Evolutionary conservation across 768 basidiomycete species (phyloP).

Genomic region (Amanita pseudoporphyria): DNA sequence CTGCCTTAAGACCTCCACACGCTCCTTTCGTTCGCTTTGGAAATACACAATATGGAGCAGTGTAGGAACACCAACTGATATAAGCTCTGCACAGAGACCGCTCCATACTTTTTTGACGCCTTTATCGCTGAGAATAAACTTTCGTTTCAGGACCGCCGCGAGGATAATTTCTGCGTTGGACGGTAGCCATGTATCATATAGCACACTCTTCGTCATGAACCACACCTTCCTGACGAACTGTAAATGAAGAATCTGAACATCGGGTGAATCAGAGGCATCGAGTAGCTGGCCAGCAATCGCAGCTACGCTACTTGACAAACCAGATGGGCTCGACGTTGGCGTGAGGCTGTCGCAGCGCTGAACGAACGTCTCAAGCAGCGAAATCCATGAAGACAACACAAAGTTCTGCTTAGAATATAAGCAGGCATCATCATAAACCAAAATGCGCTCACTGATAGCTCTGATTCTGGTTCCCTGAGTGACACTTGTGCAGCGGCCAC

Average conservation of each 20-base stretch:
- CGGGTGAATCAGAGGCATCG: conserved; percentile 11
- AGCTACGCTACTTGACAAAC: conserved; percentile 25
- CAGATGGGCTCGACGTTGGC: conserved; percentile 10
- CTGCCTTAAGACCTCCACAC: conserved; percentile 27
- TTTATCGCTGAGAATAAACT: conserved; percentile 30
- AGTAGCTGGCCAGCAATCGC: conserved; percentile 28
- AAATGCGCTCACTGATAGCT: neutral
- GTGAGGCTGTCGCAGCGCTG: neutral
- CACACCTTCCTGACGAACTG: conserved; percentile 36
- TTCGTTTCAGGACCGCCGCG: conserved; percentile 30
- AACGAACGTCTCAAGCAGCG: conserved; percentile 2
- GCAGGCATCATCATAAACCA: no score
- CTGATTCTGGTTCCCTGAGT: neutral
- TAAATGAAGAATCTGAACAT: conserved; percentile 28
- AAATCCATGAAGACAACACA: conserved; percentile 4
- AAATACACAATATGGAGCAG: conserved; percentile 26
- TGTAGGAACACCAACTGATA: conserved; percentile 30
- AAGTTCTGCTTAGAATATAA: neutral
- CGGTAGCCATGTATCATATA: conserved; percentile 29
- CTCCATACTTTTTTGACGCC: conserved; percentile 36
- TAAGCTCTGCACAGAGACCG: conserved; percentile 36
- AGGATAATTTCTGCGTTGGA: conserved; percentile 38
- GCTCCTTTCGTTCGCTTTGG: conserved; percentile 18
- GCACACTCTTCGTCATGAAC: conserved; percentile 40
- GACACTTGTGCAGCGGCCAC: neutral